Percentiles rank a stretch among this genome's conserved stretches.
These are phyloP conservation scores for Talaromyces albobiverticillius DNA, from an alignment of 2,329 filamentous ascomycete species.

Conservation along the genomic window DNA sequence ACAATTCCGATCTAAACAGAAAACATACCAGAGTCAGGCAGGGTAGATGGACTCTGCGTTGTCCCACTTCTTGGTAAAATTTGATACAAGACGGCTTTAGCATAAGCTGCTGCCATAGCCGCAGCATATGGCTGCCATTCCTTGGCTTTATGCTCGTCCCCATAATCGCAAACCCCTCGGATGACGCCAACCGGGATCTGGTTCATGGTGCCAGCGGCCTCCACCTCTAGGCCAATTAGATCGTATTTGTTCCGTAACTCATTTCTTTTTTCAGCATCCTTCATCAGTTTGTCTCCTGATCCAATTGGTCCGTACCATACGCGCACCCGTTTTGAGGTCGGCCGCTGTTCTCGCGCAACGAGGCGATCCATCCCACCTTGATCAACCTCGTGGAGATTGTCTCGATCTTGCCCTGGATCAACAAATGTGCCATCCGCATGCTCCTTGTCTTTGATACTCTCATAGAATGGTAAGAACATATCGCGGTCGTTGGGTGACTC, in stretches of 20 bases:
- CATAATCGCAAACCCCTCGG: constrained; percentile 5
- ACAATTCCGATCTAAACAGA: background rate
- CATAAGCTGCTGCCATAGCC: constrained; percentile 5
- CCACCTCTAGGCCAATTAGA: constrained; percentile 1
- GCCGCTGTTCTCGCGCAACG: background rate
- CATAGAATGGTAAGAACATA: constrained; percentile 1
- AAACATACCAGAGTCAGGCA: constrained; percentile 16
- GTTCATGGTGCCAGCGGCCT: constrained; percentile 1
- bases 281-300: background rate
- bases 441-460: background rate
- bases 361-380: background rate
- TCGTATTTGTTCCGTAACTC: background rate
- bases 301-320: constrained; percentile 8
- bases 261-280: background rate
- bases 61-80: background rate
- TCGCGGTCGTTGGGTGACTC: background rate
- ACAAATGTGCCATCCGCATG: constrained; percentile 1
- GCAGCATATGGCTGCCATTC: constrained; percentile 8
- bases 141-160: constrained; percentile 2
- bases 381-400: background rate
- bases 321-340: background rate
- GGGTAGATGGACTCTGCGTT: too few relatives aligned
- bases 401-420: constrained; percentile 6
- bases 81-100: constrained; percentile 1
- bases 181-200: constrained; percentile 7